These are phyloP conservation scores for Sophora flavescens DNA, from an alignment of 306 rosid genomes.

Conservation along the genomic window DNA sequence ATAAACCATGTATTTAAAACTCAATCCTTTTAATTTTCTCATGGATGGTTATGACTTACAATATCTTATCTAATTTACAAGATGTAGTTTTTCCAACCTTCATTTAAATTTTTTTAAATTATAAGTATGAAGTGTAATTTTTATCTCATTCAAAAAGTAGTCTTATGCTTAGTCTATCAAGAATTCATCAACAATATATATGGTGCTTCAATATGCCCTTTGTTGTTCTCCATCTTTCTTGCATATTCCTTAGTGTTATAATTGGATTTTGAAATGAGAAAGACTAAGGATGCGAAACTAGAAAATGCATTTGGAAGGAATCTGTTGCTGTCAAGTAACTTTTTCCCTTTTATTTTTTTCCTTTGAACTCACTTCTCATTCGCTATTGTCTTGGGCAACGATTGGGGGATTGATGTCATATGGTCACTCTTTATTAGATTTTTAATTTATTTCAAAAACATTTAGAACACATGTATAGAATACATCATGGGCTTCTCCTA, in stretches of 20 bases:
- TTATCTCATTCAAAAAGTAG: neutral
- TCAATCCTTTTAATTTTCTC: too few relatives aligned
- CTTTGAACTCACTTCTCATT: neutral
- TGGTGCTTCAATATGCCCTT: constrained; percentile 1
- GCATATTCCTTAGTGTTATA: neutral
- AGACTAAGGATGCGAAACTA: neutral
- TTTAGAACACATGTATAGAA: neutral
- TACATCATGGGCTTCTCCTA: too few relatives aligned
- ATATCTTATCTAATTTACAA: too few relatives aligned
- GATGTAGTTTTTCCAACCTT: too few relatives aligned
- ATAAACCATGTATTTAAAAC: too few relatives aligned
- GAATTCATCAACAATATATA: neutral
- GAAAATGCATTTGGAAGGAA: neutral
- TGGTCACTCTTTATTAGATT: neutral
- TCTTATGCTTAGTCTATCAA: neutral
- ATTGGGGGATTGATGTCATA: neutral
- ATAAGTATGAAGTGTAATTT: neutral
- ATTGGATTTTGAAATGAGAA: neutral
- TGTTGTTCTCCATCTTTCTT: neutral
- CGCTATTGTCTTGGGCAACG: neutral
- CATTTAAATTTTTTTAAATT: neutral
- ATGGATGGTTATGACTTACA: too few relatives aligned
- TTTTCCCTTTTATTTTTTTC: neutral
- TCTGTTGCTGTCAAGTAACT: neutral
- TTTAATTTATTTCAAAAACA: neutral